Conservation (phyloP, 345 rosid species). For the Sonneratia alba region DNA sequence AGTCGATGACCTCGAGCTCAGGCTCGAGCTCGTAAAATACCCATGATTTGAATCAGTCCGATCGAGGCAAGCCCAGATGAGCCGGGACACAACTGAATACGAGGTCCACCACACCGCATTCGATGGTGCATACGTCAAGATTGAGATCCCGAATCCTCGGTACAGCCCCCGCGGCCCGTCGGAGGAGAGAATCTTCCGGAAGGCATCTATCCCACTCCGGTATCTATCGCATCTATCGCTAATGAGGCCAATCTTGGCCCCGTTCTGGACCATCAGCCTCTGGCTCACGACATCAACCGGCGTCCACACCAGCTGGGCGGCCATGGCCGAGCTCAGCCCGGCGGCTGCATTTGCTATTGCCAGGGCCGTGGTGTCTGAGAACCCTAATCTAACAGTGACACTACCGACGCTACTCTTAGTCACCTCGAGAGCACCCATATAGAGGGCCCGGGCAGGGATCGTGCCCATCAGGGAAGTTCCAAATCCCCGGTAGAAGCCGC, state of each 20-base stretch:
- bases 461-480: slow-evolving; percentile 91
- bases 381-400: slow-evolving; percentile 63
- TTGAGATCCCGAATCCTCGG: slow-evolving; percentile 90
- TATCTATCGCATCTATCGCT: slow-evolving; percentile 33
- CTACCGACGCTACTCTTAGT: slow-evolving; percentile 73
- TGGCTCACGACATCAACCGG: slow-evolving; percentile 90
- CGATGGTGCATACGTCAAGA: slow-evolving; percentile 89
- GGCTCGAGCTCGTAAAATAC: slow-evolving; percentile 7
- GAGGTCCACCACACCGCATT: slow-evolving; percentile 98
- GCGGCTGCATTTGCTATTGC: slow-evolving; percentile 78
- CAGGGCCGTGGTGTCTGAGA: slow-evolving; percentile 51
- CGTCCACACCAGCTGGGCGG: slow-evolving; percentile 88
- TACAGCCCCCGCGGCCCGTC: slow-evolving; percentile 83
- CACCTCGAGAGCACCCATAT: slow-evolving; percentile 82
- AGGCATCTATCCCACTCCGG: slow-evolving; percentile 70
- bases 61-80: slow-evolving; percentile 50
- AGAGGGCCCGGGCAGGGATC: slow-evolving; percentile 84
- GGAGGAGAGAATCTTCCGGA: slow-evolving; percentile 50
- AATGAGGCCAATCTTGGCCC: slow-evolving; percentile 20
- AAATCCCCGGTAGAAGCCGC: slow-evolving; percentile 76
- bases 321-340: slow-evolving; percentile 79
- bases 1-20: background rate
- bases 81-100: slow-evolving; percentile 65
- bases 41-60: background rate
- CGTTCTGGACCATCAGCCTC: slow-evolving; percentile 83